Conservation (phyloP, 768 basidiomycete genomes). For the Boletus reticuloceps region DNA sequence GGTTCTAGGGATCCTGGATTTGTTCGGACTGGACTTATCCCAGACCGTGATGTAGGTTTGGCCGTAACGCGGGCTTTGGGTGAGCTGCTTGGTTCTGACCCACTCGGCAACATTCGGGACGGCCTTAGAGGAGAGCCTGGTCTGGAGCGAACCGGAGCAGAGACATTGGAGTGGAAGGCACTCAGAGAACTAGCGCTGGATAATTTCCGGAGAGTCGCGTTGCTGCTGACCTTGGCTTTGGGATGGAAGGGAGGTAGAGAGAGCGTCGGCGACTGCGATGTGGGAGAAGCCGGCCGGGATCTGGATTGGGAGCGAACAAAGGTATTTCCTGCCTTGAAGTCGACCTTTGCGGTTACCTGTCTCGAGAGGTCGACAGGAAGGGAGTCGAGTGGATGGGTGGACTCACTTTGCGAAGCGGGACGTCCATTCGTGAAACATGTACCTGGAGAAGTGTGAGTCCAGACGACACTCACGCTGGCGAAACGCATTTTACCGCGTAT, state of each 20-base stretch:
- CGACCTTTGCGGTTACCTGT: constrained; percentile 56
- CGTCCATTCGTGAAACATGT: constrained; percentile 33
- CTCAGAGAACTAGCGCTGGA: constrained; percentile 22
- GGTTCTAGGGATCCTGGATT: constrained; percentile 17
- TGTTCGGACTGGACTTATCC: constrained; percentile 5
- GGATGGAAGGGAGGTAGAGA: constrained; percentile 38
- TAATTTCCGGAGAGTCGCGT: constrained; percentile 38
- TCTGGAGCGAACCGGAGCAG: constrained; percentile 43
- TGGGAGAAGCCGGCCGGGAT: constrained; percentile 51
- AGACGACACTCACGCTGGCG: neutral
- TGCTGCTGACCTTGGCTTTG: constrained; percentile 62
- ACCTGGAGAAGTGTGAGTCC: neutral
- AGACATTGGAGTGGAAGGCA: constrained; percentile 21
- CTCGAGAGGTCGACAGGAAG: constrained; percentile 13
- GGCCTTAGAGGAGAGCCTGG: constrained; percentile 39
- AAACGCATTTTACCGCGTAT: no score
- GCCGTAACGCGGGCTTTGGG: constrained; percentile 25
- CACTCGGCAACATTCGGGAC: constrained; percentile 34
- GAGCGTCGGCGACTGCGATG: constrained; percentile 33
- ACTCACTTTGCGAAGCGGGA: constrained; percentile 46
- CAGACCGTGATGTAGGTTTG: constrained; percentile 31
- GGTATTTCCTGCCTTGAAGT: constrained; percentile 35
- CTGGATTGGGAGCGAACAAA: constrained; percentile 29
- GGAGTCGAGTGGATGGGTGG: neutral
- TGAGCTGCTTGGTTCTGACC: constrained; percentile 23